Base-by-base conservation (phyloP, 1,284 basidiomycete genomes). In the Marasmius fiardii region DNA sequence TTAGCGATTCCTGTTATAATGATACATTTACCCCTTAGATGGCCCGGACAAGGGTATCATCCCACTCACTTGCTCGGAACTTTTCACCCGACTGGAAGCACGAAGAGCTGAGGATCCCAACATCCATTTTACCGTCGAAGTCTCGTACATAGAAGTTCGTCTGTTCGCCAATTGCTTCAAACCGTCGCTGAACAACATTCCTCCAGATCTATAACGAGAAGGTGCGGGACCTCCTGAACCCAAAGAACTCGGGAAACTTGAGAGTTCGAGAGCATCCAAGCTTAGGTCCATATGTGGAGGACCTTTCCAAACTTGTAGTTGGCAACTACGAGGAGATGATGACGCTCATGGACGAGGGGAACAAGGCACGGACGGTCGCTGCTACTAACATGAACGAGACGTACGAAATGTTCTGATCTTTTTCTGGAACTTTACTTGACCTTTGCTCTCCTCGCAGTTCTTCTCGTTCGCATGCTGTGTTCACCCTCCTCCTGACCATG, bases 301-400 rank as follows among this genome's bases (percentile, higher is more conserved):
- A 97, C 74, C 79, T 99, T 51, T 95, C 93, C 67, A 94, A 94
- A 71, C 85, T 98, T 47, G 89, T 91, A 26, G 97, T 98, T 43
- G 87, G 83, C 67, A 92, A 82, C 68, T 98, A 95, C 70, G 81
- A 89, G 23, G 95, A 97, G 69, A 96, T 99, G 86, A 97, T 98
- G 87, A 93, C 88, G 7, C 85, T 99, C 67, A 98, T 98, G 95
- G 96, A 99, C 74, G 96, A 99, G 71, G 96, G 96, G 43, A 99
- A 98, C 74, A 98, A 99, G 77, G 93, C 93, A 44, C 81, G 96
- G 47, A 98, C 96, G 23, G 95, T 99, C 10, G 97, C 97, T 10
- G 96, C 97, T 20, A 99, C 97, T 21, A 93, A 97, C 73, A 99
- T 99, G 97, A 99, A 99, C 74, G 97, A 99, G 75, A 98, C 97